Base-by-base conservation (phyloP, 169 alveolate species). In the Plasmodium blacklocki region DNA sequence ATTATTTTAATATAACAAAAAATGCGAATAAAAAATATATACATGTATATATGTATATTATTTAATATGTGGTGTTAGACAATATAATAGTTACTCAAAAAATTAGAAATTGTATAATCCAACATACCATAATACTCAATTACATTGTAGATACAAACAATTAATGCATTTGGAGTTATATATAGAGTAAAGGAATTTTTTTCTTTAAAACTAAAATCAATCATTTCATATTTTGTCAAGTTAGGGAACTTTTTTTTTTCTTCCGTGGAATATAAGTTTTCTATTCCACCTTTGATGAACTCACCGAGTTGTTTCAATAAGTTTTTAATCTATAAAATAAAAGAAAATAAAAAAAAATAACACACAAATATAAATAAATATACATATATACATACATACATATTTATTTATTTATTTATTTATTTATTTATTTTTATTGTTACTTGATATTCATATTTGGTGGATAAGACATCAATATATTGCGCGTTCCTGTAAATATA, bases 111-210 rank as follows among this genome's bases (percentile, higher is more conserved):
- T 5, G 74, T 70, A 14, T 56, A 3, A 63, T 85, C 45, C 23
- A 85, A 50, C 14, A 70, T 52, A 49, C 45, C 67, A 14, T 71
- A 29, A 29, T 70, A 85, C 39, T 85, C 87, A 32, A 85, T 58
- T 29, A 85, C 18, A 15, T 85, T 85, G 26, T 85, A 85, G n/a
- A 85, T 71, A 12, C 91, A 85, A 71, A 85, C 91, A 63, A 85
- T 59, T 39, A 85, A 64, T 11, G 75, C 72, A 52, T 85, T 85
- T 5, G 91, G 68, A 29, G 56, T 70, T 58, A 70, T 85, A 60
- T 83, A 85, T 26, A 85, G 47, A 8, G 75, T 85, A 45, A 85
- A 85, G 60, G 49, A 14, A 47, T 70, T 70, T 58, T 85, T 66
- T 26, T 45, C 58, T 19, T 68, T 67, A 19, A 67, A 66, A 15